Base-by-base conservation (phyloP, 2,329 filamentous ascomycete species). In the Pezicula carpinea region DNA sequence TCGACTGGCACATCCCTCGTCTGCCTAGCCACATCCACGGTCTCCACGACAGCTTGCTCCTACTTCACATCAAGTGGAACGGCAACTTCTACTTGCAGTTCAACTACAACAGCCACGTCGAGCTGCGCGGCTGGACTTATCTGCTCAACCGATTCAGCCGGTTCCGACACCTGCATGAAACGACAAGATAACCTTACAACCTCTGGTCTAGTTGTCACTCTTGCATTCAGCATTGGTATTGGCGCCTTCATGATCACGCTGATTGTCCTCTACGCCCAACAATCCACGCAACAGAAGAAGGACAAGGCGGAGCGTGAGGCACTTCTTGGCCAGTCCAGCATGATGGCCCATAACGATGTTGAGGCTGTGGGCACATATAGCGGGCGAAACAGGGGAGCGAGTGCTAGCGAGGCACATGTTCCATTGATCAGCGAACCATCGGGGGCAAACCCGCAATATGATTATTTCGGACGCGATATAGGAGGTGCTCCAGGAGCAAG, bases 151-250 rank as follows among this genome's bases (percentile, higher is more conserved):
- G 40, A 48, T 17, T 32, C 40, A 3, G 36, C 42, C 5, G 48
- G 52, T 22, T 38, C 39, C 4, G 39, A 44, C 8, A 21, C 43
- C 14, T 61, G 58, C 49, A 59, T 59, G 53, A 45, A 43, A n/a
- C 52, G 48, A 19, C 33, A 57, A 7, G 40, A 59, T 39, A 23
- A 15, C 7, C 50, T 59, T 38, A 51, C 51, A 10, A 57, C 53
- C 1, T 55, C 53, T 8, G 58, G 58, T 15, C 21, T 59, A 5
- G 43, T 57, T 15, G 57, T 58, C 15, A 49, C 57, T 13, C 52
- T 61, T 22, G 44, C 44, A 14, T 55, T 61, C 39, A 48, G 32
- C 13, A 32, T 53, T 18, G 52, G 49, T 4, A 45, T 59, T 17
- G 46, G 34, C 0, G 50, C 48, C 4, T 45, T 51, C 8, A 44